Evolutionary conservation across 257 asterid species (phyloP).

Genomic region (Solanum sitiens): DNA sequence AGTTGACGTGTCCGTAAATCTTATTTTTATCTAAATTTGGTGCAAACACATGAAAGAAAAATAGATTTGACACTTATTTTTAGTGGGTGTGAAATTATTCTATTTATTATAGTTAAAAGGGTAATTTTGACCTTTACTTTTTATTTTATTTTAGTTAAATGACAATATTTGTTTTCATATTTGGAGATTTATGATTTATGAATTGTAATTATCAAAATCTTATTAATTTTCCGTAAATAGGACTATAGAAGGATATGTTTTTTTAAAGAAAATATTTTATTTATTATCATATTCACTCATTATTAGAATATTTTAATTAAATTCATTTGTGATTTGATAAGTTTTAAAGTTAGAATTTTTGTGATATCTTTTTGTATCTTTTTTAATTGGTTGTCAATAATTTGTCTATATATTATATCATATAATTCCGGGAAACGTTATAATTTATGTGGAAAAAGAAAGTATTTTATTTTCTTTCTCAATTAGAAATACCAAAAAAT

Average conservation of each 20-base stretch:
- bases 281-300: background rate
- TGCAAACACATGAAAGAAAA: background rate
- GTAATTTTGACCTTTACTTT: background rate
- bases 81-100: background rate
- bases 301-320: background rate
- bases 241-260: background rate
- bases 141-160: background rate
- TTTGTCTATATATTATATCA: background rate
- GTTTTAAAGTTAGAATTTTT: background rate
- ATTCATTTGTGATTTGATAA: background rate
- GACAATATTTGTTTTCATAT: background rate
- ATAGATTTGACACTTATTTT: background rate
- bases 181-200: background rate
- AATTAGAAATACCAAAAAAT: background rate
- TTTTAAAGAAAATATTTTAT: background rate
- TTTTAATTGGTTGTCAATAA: background rate
- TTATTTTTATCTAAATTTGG: no score
- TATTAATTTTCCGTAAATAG: background rate
- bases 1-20: rapidly evolving
- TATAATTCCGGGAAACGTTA: background rate
- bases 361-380: background rate
- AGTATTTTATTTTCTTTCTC: background rate
- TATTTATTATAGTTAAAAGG: background rate
- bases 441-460: background rate
- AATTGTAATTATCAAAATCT: background rate